Percentiles rank a stretch among this genome's conserved stretches.
Conservation (phyloP, 768 basidiomycete genomes). For the Polyporus arcularius region DNA sequence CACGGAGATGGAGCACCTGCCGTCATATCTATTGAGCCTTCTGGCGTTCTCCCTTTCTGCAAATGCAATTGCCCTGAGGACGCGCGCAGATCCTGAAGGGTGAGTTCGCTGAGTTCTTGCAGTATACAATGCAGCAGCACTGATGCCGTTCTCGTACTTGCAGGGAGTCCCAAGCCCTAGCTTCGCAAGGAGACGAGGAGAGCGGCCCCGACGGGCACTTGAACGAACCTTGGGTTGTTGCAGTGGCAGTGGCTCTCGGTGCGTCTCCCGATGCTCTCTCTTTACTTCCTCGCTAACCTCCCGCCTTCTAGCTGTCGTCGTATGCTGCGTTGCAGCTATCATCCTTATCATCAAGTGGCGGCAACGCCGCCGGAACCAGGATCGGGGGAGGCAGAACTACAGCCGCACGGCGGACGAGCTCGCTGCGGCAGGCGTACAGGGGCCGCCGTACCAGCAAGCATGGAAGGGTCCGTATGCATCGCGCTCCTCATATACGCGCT, state of each 20-base stretch:
- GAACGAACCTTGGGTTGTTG: constrained; percentile 32
- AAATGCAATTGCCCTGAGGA: neutral
- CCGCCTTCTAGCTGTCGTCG: constrained; percentile 12
- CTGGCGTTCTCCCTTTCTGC: neutral
- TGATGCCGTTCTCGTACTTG: neutral
- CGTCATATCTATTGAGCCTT: neutral
- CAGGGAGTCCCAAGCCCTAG: neutral
- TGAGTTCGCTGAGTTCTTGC: neutral
- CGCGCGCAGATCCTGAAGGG: neutral
- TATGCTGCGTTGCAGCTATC: constrained; percentile 5
- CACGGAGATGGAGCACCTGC: neutral
- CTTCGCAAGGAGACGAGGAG: constrained; percentile 8
- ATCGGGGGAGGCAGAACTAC: neutral
- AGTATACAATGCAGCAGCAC: neutral
- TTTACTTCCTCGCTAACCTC: neutral
- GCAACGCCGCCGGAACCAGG: constrained; percentile 7
- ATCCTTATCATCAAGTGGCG: constrained; percentile 15
- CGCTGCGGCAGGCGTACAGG: neutral
- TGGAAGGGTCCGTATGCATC: constrained; percentile 15
- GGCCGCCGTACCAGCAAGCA: neutral
- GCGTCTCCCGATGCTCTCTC: neutral
- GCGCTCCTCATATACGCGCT: constrained; percentile 4
- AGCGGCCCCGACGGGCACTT: constrained; percentile 23
- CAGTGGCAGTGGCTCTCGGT: constrained; percentile 29
- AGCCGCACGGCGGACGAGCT: neutral